phyloP scores from a whole-genome alignment of 1,284 basidiomycete genomes.

The Ceratobasidium sp. region DNA sequence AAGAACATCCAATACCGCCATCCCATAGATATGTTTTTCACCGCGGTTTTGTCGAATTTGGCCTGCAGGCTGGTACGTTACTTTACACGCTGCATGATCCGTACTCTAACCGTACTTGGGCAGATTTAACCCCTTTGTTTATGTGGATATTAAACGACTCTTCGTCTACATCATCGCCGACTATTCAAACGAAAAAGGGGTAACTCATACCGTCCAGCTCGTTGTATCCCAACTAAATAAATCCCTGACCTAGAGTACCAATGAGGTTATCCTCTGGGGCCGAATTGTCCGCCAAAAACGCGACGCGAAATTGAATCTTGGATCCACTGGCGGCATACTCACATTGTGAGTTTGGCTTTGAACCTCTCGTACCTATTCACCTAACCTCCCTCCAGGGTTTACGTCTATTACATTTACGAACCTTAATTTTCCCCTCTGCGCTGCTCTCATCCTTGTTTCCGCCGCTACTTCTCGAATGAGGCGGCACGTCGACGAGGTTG shows the following conservation, averaged over 20 bases:
- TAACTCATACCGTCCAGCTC: constrained; percentile 61
- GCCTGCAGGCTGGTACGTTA: constrained; percentile 76
- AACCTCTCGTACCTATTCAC: too few relatives aligned
- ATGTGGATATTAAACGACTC: constrained; percentile 94
- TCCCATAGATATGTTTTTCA: not conserved
- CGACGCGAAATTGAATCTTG: constrained; percentile 76
- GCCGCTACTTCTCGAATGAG: constrained; percentile 57
- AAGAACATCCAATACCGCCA: constrained; percentile 45
- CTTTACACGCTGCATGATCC: not conserved
- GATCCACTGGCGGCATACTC: constrained; percentile 77
- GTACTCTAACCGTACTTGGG: constrained; percentile 39
- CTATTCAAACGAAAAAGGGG: constrained; percentile 75
- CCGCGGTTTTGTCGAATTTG: constrained; percentile 60
- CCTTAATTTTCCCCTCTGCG: constrained; percentile 58
- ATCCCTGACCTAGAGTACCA: constrained; percentile 68
- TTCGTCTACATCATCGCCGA: constrained; percentile 87
- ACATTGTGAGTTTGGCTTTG: constrained; percentile 51
- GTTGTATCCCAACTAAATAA: not conserved
- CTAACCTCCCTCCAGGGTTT: constrained; percentile 49
- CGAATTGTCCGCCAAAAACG: constrained; percentile 83
- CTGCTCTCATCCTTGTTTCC: constrained; percentile 57
- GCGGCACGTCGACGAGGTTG: constrained; percentile 50
- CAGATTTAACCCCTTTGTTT: constrained; percentile 85
- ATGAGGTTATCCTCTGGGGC: constrained; percentile 92
- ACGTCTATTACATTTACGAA: constrained; percentile 56